Evolutionary conservation across 331 rosid species (phyloP).

Genomic region (Quercus lobata): DNA sequence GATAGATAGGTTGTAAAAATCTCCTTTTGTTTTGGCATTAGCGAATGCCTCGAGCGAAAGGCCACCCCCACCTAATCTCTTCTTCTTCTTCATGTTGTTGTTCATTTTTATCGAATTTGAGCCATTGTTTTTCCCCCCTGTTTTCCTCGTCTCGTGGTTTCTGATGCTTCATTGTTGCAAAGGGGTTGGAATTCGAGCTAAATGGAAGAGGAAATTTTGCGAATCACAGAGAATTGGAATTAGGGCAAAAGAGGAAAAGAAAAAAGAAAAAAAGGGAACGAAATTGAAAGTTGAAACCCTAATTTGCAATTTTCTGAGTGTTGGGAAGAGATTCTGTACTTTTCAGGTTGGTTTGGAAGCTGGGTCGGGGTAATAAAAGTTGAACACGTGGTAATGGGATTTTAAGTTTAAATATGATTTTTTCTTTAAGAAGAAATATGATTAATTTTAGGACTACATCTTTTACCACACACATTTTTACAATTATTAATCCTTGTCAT

Average conservation of each 20-base stretch:
- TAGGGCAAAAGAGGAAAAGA: neutral
- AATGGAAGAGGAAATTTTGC: neutral
- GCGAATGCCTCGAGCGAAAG: conserved; percentile 63
- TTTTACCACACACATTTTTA: too few relatives aligned
- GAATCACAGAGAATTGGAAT: neutral
- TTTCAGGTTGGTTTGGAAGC: neutral
- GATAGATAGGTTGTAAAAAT: conserved; percentile 63
- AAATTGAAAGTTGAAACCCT: conserved; percentile 14
- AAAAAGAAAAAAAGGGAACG: neutral
- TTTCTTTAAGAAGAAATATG: too few relatives aligned
- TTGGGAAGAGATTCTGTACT: neutral
- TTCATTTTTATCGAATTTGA: conserved; percentile 13
- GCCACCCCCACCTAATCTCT: conserved; percentile 60
- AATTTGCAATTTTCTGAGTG: neutral
- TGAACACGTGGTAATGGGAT: neutral
- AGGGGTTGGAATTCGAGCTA: too few relatives aligned
- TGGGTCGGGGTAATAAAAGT: neutral
- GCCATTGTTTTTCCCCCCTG: conserved; percentile 11
- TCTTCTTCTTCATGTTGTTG: conserved; percentile 27
- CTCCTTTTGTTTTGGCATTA: conserved; percentile 50
- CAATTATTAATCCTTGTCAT: too few relatives aligned
- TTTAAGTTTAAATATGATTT: neutral
- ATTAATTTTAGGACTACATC: too few relatives aligned
- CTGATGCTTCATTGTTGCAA: conserved; percentile 41
- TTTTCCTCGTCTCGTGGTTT: conserved; percentile 19